Evolutionary conservation across 768 basidiomycete species (phyloP), one percentile per base, ranked within the genome.

Genomic region (Gelatoporia subvermispora): DNA sequence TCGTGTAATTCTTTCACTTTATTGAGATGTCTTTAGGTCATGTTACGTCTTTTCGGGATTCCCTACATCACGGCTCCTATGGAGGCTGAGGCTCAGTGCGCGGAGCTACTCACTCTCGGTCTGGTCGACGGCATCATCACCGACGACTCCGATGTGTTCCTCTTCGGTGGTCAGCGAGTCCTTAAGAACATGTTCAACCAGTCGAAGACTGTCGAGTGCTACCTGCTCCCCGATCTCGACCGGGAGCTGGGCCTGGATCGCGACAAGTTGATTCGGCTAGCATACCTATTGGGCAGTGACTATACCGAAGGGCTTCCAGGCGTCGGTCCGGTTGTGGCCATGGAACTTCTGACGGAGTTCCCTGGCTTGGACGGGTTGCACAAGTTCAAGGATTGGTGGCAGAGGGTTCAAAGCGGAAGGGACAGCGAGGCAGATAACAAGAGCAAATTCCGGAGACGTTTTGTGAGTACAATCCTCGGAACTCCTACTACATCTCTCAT

Each of bases 121-220:
- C 75, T 98, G 23, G 95, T 96, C 34, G 93, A 99, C 54, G 96
- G 96, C 0, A 88, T 99, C 47, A 98, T 99, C 64, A 99, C 96
- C 0, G 96, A 99, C 65, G 96, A 99, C 66, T 96, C 93, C 4
- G 96, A 99, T 61, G 93, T 98, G 42, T 99, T 99, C 69, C 83
- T 99, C 42, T 99, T 99, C 57, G 96, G 96, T 25, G 95, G 92
- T 20, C 69, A 79, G 55, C 85, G 93, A n/a, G 91, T 98, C 17
- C 96, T 88, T 77, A 96, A 95, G 70, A 98, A 99, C 65, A 95
- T 99, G 88, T 99, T 99, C 73, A 97, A 98, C 64, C 95, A 98
- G 67, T 88, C 90, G 41, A 97, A 98, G 73, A 97, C 93, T 3
- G 96, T 97, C 47, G 96, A 99, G 67, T 93, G 93, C 62, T 99